Evolutionary conservation across 2,329 filamentous ascomycete species (phyloP).

Genomic region (Fusarium beomiforme): DNA sequence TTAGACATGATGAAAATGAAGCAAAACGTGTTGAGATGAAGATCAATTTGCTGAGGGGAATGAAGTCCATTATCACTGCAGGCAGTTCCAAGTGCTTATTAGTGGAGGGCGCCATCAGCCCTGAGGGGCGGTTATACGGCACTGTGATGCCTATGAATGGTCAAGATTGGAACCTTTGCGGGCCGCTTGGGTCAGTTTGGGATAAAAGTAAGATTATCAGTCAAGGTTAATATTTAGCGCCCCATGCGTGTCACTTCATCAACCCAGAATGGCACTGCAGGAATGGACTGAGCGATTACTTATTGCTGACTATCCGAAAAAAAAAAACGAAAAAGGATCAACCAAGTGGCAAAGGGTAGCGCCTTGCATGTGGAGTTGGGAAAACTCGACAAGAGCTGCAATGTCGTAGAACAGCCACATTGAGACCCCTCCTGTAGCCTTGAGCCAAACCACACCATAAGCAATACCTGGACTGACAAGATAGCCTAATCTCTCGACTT

Average conservation of each 20-base stretch:
- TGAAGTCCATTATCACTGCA: not conserved
- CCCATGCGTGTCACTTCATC: not conserved
- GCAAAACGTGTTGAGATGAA: not conserved
- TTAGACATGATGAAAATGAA: not conserved
- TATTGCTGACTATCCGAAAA: not conserved
- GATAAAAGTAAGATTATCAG: not conserved
- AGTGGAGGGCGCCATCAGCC: not conserved
- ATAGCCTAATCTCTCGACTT: not conserved
- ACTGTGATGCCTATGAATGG: not conserved
- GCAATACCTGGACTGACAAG: not conserved
- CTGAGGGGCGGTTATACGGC: conserved; percentile 6
- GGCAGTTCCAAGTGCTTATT: not conserved
- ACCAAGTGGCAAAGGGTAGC: not conserved
- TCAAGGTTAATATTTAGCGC: not conserved
- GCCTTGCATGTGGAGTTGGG: too few relatives aligned
- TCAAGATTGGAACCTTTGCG: not conserved
- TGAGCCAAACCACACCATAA: not conserved
- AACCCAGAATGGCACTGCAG: not conserved
- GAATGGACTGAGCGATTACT: too few relatives aligned
- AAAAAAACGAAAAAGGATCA: not conserved
- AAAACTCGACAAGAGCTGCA: not conserved
- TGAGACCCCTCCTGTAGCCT: not conserved
- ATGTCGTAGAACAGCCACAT: not conserved
- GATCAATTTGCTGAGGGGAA: not conserved
- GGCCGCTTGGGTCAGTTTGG: not conserved